A percentile compares a stretch with the other conserved stretches of the same genome.
Conservation (phyloP, 345 rosid genomes). For the Salix viminalis region DNA sequence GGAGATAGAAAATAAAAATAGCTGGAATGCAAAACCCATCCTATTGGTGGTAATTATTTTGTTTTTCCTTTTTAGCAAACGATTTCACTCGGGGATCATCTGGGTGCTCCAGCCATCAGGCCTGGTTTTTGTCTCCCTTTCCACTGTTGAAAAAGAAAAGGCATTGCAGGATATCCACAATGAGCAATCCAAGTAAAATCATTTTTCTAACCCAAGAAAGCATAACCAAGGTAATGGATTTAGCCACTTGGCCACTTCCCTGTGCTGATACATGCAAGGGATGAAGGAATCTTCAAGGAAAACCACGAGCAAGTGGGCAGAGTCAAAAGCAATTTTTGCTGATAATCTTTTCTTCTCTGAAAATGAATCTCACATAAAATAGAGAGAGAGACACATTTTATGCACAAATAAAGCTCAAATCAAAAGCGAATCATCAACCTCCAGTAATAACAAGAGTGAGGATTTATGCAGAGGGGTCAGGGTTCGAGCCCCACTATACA, state of each 20-base stretch:
- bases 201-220: background rate
- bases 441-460: background rate
- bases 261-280: background rate
- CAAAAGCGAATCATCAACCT: background rate
- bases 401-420: background rate
- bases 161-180: background rate
- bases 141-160: too few species aligned
- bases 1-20: too few species aligned
- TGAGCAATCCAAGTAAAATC: background rate
- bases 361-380: background rate
- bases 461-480: too few species aligned
- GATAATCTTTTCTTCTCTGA: background rate
- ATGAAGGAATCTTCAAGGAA: background rate
- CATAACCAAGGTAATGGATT: background rate
- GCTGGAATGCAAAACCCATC: too few species aligned
- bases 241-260: background rate
- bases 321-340: background rate
- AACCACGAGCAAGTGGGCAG: background rate
- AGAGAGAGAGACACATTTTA: too few species aligned
- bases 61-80: background rate
- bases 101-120: too few species aligned
- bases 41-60: background rate
- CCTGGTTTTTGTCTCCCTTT: too few species aligned
- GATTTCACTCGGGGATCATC: background rate
- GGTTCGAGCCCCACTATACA: too few species aligned